Percentiles rank a stretch among this genome's conserved stretches.
Conservation (phyloP, 108 stramenopile genomes). For the Mediolabrus comicus region DNA sequence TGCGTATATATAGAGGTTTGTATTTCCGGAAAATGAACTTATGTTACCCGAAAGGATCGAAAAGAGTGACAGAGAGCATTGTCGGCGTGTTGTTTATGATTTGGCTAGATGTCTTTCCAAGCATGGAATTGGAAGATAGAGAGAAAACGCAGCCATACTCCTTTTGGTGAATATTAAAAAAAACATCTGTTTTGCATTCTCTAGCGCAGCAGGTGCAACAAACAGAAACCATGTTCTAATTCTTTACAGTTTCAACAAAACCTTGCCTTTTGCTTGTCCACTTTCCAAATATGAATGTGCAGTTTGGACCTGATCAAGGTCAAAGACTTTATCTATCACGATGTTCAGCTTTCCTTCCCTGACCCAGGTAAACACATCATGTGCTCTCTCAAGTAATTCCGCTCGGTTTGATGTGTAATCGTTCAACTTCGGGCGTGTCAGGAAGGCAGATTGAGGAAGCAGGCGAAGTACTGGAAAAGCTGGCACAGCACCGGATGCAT, state of each 20-base stretch:
- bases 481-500: conserved; percentile 62
- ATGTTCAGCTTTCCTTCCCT: conserved; percentile 55
- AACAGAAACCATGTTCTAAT: neutral
- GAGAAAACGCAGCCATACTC: no score
- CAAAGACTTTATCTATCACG: conserved; percentile 44
- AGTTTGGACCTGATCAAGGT: conserved; percentile 46
- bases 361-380: conserved; percentile 58
- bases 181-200: no score
- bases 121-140: conserved; percentile 3
- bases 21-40: conserved; percentile 15
- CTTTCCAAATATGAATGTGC: conserved; percentile 57
- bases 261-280: conserved; percentile 61
- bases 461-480: conserved; percentile 57
- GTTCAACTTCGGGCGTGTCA: conserved; percentile 61
- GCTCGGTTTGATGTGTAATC: conserved; percentile 53
- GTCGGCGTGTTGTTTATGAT: conserved; percentile 20
- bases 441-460: conserved; percentile 49
- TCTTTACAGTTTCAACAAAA: conserved; percentile 35
- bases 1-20: conserved; percentile 12
- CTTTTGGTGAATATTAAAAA: no score
- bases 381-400: conserved; percentile 45
- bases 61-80: conserved; percentile 14
- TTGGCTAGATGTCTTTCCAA: conserved; percentile 21
- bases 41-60: conserved; percentile 1
- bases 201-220: no score